Base-by-base conservation (phyloP, 495 filamentous ascomycete species). In the Oidiodendron maius region DNA sequence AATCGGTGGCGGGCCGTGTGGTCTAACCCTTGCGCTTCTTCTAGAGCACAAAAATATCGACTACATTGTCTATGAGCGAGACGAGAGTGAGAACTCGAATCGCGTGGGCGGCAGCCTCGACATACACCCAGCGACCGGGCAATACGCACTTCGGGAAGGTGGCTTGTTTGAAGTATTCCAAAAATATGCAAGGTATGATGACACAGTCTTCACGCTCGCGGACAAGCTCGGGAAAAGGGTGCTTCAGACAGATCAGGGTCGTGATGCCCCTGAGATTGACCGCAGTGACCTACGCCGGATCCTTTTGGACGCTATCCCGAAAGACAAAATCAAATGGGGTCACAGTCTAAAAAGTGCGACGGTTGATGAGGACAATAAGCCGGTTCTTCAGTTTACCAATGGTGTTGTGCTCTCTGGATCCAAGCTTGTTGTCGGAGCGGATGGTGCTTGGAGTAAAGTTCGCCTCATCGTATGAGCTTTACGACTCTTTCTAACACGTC, bases 1-100 rank as follows among this genome's bases (percentile, higher is more conserved):
- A 44, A 64, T 82, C 36, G 77, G 77, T 50, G 76, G 68, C 45
- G 78, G 78, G 17, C 77, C 78, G 4, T 63, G 64, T 16, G 78
- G 78, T 32, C 70, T 74, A 45, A 71, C 66, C 52, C 63, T 83
- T 20, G 79, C 76, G 18, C 70, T 72, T 12, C 67, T 82, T 24
- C 69, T 83, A 26, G 37, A 50, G 25, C 34, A 38, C 34, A 42
- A 50, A 24, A 26, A 38, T 35, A 48, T 55, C 66, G 24, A 63
- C 67, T 52, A 67, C 63, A 9, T 76, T 76, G n/a, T 51, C 55
- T 23, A 68, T 67, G 8, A 62, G 69, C 44, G 62, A 64, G 40
- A 64, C 67, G 40, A 44, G 20, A 40, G 34, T 34, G 20, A 28
- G 20, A 39, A 40, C 41, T 46, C 42, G 32, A 52, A 24, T 21